Percentiles rank a stretch among this genome's conserved stretches.
Conservation (phyloP, 345 rosid species). For the Populus pruinosa region DNA sequence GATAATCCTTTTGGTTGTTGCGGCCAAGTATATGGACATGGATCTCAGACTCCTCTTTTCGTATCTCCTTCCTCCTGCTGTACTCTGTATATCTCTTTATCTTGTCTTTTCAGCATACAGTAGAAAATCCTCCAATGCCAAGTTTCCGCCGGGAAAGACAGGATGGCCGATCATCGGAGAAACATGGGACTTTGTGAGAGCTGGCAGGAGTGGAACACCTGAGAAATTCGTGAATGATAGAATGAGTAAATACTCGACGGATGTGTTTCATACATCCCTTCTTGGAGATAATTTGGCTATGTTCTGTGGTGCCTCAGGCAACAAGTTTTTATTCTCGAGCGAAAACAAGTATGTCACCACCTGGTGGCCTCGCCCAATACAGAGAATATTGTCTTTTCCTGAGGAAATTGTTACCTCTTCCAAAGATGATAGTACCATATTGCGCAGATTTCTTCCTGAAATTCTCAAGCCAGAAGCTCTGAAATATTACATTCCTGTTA, state of each 20-base stretch:
- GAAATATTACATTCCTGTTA: conserved; percentile 8
- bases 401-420: background rate
- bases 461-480: conserved; percentile 5
- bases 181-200: background rate
- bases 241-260: background rate
- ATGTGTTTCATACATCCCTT: conserved; percentile 6
- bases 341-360: background rate
- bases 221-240: conserved; percentile 8
- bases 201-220: background rate
- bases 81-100: background rate
- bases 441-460: background rate
- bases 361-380: conserved; percentile 10
- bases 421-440: too few species aligned
- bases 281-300: conserved; percentile 7
- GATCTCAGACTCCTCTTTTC: background rate
- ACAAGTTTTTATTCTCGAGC: conserved; percentile 15
- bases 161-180: conserved; percentile 18
- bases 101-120: background rate
- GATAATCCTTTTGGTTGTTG: too few species aligned
- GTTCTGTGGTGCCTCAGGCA: conserved; percentile 10
- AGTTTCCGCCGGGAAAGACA: conserved; percentile 8
- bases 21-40: background rate
- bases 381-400: background rate
- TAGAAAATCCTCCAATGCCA: background rate
- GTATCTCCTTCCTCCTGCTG: background rate